Conservation (phyloP, 2,329 filamentous ascomycete genomes). For the Didymosphaeria variabile region DNA sequence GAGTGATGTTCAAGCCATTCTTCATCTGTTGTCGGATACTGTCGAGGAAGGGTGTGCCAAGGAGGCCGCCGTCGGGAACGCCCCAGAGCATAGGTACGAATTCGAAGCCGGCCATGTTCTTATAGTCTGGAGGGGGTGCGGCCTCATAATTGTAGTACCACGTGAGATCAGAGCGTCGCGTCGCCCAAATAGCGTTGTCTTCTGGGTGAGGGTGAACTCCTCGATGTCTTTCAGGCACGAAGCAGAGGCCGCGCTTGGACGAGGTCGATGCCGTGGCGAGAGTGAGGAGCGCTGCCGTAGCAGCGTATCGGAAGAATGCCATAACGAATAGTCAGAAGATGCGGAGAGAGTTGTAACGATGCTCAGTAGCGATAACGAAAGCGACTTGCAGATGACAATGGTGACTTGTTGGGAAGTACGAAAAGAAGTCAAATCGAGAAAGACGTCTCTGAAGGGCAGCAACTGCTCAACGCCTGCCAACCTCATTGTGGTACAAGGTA, state of each 20-base stretch:
- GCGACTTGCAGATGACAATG: not conserved
- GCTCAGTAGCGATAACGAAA: not conserved
- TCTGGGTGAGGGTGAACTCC: conserved; percentile 49
- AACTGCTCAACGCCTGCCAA: not conserved
- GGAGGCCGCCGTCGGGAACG: conserved; percentile 49
- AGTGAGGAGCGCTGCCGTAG: conserved; percentile 19
- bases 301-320: conserved; percentile 4
- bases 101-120: conserved; percentile 60
- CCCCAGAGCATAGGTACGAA: conserved; percentile 88
- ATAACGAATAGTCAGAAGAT: conserved; percentile 6
- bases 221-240: conserved; percentile 58
- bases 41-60: conserved; percentile 67
- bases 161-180: conserved; percentile 65
- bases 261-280: conserved; percentile 48
- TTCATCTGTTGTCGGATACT: conserved; percentile 66
- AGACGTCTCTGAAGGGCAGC: not conserved
- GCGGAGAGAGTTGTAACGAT: not conserved
- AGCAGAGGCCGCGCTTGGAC: conserved; percentile 77
- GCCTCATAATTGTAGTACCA: conserved; percentile 87
- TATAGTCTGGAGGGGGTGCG: conserved; percentile 64
- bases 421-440: not conserved
- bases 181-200: conserved; percentile 74
- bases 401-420: not conserved
- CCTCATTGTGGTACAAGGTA: not conserved
- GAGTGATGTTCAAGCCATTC: conserved; percentile 65